Conservation (phyloP, 768 basidiomycete species). For the Suillus bovinus region DNA sequence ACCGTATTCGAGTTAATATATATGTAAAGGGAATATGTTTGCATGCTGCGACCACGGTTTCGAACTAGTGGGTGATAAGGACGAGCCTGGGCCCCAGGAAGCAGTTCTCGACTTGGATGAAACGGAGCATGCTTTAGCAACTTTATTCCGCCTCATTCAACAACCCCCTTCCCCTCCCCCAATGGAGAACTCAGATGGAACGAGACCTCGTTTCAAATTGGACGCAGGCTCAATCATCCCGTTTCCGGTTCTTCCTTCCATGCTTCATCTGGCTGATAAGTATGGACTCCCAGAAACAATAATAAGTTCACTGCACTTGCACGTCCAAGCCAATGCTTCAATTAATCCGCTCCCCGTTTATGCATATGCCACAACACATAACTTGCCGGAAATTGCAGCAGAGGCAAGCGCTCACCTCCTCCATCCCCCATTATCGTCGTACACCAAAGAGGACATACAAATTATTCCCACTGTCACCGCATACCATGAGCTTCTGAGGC, state of each 20-base stretch:
- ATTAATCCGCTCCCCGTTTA: slow-evolving; percentile 60
- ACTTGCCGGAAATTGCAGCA: slow-evolving; percentile 49
- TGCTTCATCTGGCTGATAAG: slow-evolving; percentile 65
- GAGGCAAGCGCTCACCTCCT: slow-evolving; percentile 60
- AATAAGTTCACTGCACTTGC: slow-evolving; percentile 43
- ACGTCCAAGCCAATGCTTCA: slow-evolving; percentile 55
- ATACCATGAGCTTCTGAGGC: slow-evolving; percentile 60
- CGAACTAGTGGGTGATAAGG: slow-evolving; percentile 13
- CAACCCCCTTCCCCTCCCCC: slow-evolving; percentile 49
- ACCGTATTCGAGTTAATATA: not conserved
- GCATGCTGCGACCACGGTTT: slow-evolving; percentile 47
- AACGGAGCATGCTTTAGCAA: slow-evolving; percentile 43
- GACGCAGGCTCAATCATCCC: slow-evolving; percentile 54
- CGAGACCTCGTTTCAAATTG: slow-evolving; percentile 30
- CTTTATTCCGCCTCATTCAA: slow-evolving; percentile 60
- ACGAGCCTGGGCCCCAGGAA: slow-evolving; percentile 20
- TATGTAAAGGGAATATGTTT: slow-evolving; percentile 64
- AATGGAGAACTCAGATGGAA: slow-evolving; percentile 28
- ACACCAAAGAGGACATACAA: slow-evolving; percentile 50
- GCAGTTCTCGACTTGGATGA: slow-evolving; percentile 57
- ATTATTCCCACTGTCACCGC: slow-evolving; percentile 57
- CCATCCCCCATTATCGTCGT: slow-evolving; percentile 53
- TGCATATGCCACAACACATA: slow-evolving; percentile 48
- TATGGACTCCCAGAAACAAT: slow-evolving; percentile 55
- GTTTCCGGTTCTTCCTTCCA: slow-evolving; percentile 57